A percentile compares a stretch with the other conserved stretches of the same genome.
Conservation (phyloP, 2,329 filamentous ascomycete species). For the Cucurbitaria berberidis region DNA sequence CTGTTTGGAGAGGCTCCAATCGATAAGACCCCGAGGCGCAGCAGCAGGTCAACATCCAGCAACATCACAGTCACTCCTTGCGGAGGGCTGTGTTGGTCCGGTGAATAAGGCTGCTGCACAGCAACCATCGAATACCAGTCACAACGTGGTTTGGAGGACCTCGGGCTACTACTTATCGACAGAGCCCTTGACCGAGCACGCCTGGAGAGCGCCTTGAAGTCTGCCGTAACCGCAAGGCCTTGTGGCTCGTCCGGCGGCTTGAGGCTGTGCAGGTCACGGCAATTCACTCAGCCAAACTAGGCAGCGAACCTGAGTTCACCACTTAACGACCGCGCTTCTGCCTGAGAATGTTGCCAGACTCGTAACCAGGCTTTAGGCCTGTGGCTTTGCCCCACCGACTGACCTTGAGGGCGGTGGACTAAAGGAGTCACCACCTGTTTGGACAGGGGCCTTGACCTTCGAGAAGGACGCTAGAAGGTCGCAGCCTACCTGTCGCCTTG, state of each 20-base stretch:
- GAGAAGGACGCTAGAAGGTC: conserved; percentile 34
- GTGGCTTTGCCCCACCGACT: conserved; percentile 34
- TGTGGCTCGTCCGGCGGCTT: conserved; percentile 23
- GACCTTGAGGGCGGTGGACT: conserved; percentile 30
- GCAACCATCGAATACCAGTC: conserved; percentile 25
- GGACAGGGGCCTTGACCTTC: conserved; percentile 23
- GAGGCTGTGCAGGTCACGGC: conserved; percentile 38
- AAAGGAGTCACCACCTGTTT: conserved; percentile 36
- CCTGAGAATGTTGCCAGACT: conserved; percentile 32
- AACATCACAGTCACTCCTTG: conserved; percentile 14
- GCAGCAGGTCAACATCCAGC: conserved; percentile 18
- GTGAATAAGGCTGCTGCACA: conserved; percentile 27
- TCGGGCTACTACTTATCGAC: conserved; percentile 37
- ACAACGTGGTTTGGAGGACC: conserved; percentile 25
- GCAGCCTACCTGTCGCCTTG: conserved; percentile 39
- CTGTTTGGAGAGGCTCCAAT: conserved; percentile 4
- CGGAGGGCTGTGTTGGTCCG: conserved; percentile 38
- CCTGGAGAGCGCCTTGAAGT: conserved; percentile 35
- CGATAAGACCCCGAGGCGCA: conserved; percentile 30
- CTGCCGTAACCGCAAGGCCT: conserved; percentile 24
- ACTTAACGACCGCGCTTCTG: conserved; percentile 29
- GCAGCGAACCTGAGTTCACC: conserved; percentile 40
- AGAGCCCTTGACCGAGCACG: conserved; percentile 12
- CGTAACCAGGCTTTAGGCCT: conserved; percentile 23
- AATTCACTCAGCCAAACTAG: conserved; percentile 31